Evolutionary conservation across 352 stramenopile genomes (phyloP), one percentile per base, ranked within the genome.

Genomic region (Aphanomyces cochlioides): DNA sequence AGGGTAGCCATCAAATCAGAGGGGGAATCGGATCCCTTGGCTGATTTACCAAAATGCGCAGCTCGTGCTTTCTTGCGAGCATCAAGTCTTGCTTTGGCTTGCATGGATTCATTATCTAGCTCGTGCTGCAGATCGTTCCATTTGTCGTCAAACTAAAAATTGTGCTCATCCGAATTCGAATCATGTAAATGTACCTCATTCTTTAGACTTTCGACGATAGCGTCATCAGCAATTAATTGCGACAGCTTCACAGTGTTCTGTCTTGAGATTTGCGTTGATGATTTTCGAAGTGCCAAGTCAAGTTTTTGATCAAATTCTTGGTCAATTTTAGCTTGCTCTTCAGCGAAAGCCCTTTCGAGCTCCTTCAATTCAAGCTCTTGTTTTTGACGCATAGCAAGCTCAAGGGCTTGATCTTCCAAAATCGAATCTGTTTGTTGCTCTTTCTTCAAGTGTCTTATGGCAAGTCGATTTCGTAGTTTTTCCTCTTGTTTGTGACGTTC

Each of bases 401-500:
- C 47, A 12, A 70, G 47, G 3, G 64, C 64, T 45, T 70, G 43
- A n/a, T 70, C 64, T 47, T 70, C 13, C n/a, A 61, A 15, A 10
- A 70, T 28, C 19, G 43, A n/a, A 15, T 67, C 43, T 10, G 13
- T 3, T 12, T 61, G 40, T 17, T 15, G 56, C 34, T 45, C 34
- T 39, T 70, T 61, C 34, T 70, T 70, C 8, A 70, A 50, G 6
- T 70, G 56, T 1, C 64, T 47, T 21, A 70, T 70, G 34, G 67
- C 75, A 28, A 83, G 67, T 47, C 80, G 69, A n/a, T 72, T 81
- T 17, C 74, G 50, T 12, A 86, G 47, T 0, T 86, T 74, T 21
- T 80, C 75, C 13, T 85, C 54, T 3, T 74, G 76, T n/a, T 84
- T 84, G 2, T 80, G 74, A 3, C 73, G 67, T 36, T 90, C 84